Conservation (phyloP, 768 basidiomycete genomes). For the Tricholomella constricta region DNA sequence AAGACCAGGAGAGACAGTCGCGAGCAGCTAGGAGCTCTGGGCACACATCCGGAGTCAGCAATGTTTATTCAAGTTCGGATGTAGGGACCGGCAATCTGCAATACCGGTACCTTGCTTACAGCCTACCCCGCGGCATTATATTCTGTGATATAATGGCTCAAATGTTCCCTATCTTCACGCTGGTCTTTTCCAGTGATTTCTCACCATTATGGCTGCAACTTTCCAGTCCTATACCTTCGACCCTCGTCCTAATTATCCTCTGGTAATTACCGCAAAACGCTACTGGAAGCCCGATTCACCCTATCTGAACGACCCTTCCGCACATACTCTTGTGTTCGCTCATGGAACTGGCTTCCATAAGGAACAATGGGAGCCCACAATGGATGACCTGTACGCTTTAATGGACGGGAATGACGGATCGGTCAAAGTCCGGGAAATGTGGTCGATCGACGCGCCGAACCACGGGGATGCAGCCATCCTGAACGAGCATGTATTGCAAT, state of each 20-base stretch:
- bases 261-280: constrained; percentile 50
- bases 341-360: constrained; percentile 61
- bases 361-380: constrained; percentile 59
- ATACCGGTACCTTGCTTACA: no score
- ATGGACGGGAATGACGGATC: constrained; percentile 17
- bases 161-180: no score
- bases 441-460: constrained; percentile 55
- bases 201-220: constrained; percentile 6
- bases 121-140: no score
- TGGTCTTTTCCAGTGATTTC: not conserved
- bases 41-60: no score
- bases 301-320: constrained; percentile 36
- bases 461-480: constrained; percentile 54
- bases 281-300: constrained; percentile 44
- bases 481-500: constrained; percentile 44
- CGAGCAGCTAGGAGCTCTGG: no score
- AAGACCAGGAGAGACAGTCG: no score
- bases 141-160: no score
- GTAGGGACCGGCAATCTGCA: no score
- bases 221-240: constrained; percentile 47
- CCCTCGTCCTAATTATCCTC: constrained; percentile 51
- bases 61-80: no score
- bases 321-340: constrained; percentile 49
- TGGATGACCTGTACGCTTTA: constrained; percentile 45
- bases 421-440: constrained; percentile 46